These are phyloP conservation scores for Cryptosporidium sp. DNA, from an alignment of 169 alveolate species.

Conservation along the genomic window DNA sequence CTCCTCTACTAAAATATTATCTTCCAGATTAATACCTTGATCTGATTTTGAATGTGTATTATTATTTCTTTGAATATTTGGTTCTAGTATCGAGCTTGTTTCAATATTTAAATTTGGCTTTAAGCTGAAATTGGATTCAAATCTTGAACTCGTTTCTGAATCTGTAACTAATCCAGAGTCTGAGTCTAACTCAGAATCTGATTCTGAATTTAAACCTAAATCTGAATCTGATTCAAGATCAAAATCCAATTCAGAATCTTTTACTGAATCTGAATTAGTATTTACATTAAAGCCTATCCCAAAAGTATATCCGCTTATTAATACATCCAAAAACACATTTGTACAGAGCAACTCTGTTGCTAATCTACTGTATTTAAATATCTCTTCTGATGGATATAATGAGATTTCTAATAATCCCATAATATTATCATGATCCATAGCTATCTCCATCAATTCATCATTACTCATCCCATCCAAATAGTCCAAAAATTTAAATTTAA, in stretches of 20 bases:
- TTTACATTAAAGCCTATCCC: background rate
- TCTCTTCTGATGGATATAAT: slow-evolving; percentile 32
- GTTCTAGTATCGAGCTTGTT: background rate
- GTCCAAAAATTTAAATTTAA: slow-evolving; percentile 3
- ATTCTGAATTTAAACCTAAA: background rate
- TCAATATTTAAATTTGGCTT: background rate
- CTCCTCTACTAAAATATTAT: background rate
- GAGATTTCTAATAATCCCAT: slow-evolving; percentile 45
- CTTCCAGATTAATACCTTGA: background rate
- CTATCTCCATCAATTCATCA: slow-evolving; percentile 20
- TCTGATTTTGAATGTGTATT: background rate
- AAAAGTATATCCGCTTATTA: slow-evolving; percentile 6
- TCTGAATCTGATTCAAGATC: background rate
- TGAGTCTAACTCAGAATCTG: background rate
- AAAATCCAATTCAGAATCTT: slow-evolving; percentile 10
- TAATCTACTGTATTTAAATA: slow-evolving; percentile 6
- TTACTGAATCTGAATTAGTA: background rate
- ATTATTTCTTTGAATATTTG: background rate
- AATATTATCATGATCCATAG: background rate
- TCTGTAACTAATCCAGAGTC: background rate
- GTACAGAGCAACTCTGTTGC: slow-evolving; percentile 59
- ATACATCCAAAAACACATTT: background rate
- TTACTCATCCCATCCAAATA: background rate
- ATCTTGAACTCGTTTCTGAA: background rate
- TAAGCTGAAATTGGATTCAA: background rate